Percentiles rank a stretch among this genome's conserved stretches.
These are phyloP conservation scores for Vairimorpha ceranae DNA, from an alignment of 371 early-diverging fungal species.

Conservation along the genomic window DNA sequence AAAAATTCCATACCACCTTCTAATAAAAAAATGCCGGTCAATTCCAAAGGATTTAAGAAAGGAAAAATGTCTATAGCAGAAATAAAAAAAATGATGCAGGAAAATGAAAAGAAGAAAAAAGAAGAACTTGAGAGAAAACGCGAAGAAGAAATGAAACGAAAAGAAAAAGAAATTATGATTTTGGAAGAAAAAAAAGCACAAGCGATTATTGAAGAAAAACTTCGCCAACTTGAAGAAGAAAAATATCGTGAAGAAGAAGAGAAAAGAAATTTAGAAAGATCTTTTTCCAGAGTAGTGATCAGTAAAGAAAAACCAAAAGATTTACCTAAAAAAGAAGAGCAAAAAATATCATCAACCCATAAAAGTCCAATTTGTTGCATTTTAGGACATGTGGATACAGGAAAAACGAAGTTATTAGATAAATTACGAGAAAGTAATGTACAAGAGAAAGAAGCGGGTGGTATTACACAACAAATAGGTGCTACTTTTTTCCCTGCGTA, in stretches of 20 bases:
- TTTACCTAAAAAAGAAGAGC: constrained; percentile 70
- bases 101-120: constrained; percentile 45
- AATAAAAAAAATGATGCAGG: constrained; percentile 29
- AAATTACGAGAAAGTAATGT: constrained; percentile 98
- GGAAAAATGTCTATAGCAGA: constrained; percentile 36
- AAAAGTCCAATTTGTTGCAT: constrained; percentile 98
- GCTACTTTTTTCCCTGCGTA: constrained; percentile 97
- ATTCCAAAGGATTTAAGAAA: constrained; percentile 6
- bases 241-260: background rate
- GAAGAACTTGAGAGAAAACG: constrained; percentile 61
- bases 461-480: constrained; percentile 99
- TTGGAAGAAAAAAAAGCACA: constrained; percentile 36
- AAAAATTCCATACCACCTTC: background rate
- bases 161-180: constrained; percentile 50
- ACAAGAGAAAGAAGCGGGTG: constrained; percentile 98
- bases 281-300: background rate
- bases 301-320: constrained; percentile 5
- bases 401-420: constrained; percentile 95
- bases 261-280: background rate
- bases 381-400: constrained; percentile 99
- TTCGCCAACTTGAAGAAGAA: background rate
- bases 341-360: constrained; percentile 74
- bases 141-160: constrained; percentile 52
- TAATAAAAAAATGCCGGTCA: background rate
- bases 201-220: background rate